Conservation (phyloP, 768 basidiomycete species). For the Phanerochaete sordida region DNA sequence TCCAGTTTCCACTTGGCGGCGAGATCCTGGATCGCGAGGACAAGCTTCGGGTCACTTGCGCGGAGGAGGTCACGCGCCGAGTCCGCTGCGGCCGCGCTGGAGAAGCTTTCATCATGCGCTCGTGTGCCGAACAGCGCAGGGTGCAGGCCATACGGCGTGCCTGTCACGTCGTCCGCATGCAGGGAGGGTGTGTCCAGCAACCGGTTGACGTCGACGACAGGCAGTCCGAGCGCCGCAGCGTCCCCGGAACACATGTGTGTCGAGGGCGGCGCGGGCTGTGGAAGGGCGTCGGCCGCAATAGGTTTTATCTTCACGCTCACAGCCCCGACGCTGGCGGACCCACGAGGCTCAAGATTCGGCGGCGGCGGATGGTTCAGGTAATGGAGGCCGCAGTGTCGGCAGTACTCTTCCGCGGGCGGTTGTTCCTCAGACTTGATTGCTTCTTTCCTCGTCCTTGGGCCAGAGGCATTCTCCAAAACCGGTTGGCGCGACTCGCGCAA, state of each 20-base stretch:
- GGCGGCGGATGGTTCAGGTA: slow-evolving; percentile 14
- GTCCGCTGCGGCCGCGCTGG: background rate
- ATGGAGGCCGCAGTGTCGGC: slow-evolving; percentile 22
- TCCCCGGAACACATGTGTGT: slow-evolving; percentile 13
- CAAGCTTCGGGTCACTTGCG: slow-evolving; percentile 25
- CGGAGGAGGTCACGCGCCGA: slow-evolving; percentile 21
- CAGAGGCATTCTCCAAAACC: background rate
- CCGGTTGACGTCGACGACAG: slow-evolving; percentile 8
- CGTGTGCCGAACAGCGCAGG: slow-evolving; percentile 11
- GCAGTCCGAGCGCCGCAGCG: background rate
- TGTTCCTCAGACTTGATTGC: background rate
- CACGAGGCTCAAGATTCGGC: background rate
- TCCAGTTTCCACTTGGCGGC: slow-evolving; percentile 9
- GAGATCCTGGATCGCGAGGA: slow-evolving; percentile 18
- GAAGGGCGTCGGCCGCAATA: background rate
- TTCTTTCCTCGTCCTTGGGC: background rate
- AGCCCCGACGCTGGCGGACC: background rate
- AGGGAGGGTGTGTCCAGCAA: background rate
- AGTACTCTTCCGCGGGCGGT: slow-evolving; percentile 13
- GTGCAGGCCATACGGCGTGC: slow-evolving; percentile 8
- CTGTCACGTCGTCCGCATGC: background rate
- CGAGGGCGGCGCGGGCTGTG: background rate
- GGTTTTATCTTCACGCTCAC: slow-evolving; percentile 6
- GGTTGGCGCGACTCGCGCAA: slow-evolving; percentile 25
- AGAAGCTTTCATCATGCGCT: background rate